Conservation (phyloP, 805 yeast species). For the Kluyveromyces nonfermentans region DNA sequence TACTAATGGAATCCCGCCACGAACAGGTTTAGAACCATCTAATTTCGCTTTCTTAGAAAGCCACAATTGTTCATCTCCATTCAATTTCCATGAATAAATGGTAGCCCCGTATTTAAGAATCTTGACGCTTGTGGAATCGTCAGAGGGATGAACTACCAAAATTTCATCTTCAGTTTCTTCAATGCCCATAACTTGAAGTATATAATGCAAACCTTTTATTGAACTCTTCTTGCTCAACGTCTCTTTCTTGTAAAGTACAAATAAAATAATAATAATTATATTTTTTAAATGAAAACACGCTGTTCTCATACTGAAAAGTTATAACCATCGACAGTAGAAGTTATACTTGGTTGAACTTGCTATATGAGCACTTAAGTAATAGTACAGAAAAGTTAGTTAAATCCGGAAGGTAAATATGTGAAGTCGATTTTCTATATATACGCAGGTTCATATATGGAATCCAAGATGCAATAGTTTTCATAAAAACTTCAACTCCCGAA, state of each 20-base stretch:
- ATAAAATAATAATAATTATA: too few species aligned
- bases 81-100: constrained; percentile 67
- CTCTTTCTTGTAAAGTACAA: too few species aligned
- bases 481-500: constrained; percentile 6
- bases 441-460: too few species aligned
- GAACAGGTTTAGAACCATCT: constrained; percentile 88
- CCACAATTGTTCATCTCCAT: constrained; percentile 79
- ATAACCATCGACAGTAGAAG: too few species aligned
- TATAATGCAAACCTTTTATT: background rate
- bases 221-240: too few species aligned
- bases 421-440: too few species aligned
- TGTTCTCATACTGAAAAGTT: too few species aligned
- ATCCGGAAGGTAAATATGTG: too few species aligned
- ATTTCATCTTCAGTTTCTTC: constrained; percentile 60
- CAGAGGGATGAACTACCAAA: constrained; percentile 44
- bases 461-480: background rate
- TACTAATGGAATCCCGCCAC: constrained; percentile 96
- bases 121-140: constrained; percentile 46
- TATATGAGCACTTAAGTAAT: too few species aligned
- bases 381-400: too few species aligned
- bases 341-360: too few species aligned
- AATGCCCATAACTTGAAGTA: constrained; percentile 60
- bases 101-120: constrained; percentile 86
- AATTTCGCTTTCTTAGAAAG: constrained; percentile 64
- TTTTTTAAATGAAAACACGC: too few species aligned